These are phyloP conservation scores for Cupressus sempervirens DNA, from an alignment of 75 land plant genomes.

Conservation along the genomic window DNA sequence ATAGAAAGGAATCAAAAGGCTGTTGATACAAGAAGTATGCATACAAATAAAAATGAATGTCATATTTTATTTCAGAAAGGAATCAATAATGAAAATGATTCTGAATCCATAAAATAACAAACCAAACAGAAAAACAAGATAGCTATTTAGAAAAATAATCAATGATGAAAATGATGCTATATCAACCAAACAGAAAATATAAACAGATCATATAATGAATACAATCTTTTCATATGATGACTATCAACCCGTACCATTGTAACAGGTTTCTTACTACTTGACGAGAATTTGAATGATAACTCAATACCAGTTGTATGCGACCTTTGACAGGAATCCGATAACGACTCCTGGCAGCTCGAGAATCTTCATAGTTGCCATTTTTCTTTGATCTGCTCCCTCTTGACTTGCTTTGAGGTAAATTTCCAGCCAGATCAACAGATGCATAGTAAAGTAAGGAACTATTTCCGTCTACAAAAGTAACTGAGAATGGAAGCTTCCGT, in stretches of 20 bases:
- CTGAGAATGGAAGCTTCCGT: constrained; percentile 89
- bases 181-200: too few relatives aligned
- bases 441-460: constrained; percentile 78
- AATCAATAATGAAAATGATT: neutral
- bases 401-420: constrained; percentile 27
- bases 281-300: constrained; percentile 7
- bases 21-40: neutral
- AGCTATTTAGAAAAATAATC: too few relatives aligned
- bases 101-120: neutral
- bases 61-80: neutral
- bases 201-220: too few relatives aligned
- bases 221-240: neutral
- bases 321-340: constrained; percentile 88
- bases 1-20: neutral
- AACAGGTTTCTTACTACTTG: neutral
- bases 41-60: neutral
- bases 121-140: neutral
- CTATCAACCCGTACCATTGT: neutral
- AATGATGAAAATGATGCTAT: too few relatives aligned
- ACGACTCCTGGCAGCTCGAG: constrained; percentile 40
- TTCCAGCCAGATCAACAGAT: constrained; percentile 71
- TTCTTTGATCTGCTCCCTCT: constrained; percentile 39
- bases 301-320: constrained; percentile 90
- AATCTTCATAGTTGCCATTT: constrained; percentile 41
- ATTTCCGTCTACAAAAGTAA: constrained; percentile 85